A percentile compares a stretch with the other conserved stretches of the same genome.
Evolutionary conservation across 2,329 filamentous ascomycete genomes (phyloP).

Genomic region (Ambrosiella cleistominuta): DNA sequence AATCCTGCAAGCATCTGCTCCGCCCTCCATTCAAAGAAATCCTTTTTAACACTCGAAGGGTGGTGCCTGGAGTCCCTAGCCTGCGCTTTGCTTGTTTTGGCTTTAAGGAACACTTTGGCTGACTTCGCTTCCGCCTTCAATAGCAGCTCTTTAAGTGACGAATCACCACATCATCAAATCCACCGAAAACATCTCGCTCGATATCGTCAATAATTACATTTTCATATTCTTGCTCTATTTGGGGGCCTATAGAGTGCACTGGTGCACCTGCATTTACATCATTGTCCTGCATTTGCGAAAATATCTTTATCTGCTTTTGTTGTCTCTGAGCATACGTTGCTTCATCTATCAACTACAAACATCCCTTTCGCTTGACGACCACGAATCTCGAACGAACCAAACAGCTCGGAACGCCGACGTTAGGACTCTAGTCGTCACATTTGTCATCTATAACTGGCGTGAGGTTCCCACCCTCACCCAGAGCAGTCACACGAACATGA

Average conservation of each 20-base stretch:
- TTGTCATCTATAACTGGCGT: too few species aligned
- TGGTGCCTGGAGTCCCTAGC: neutral
- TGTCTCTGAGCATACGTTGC: neutral
- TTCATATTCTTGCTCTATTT: neutral
- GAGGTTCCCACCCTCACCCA: neutral
- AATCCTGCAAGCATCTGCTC: neutral
- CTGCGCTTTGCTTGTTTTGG: neutral
- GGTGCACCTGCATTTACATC: neutral
- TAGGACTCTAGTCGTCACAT: too few species aligned
- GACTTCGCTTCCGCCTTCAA: neutral
- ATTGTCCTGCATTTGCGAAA: neutral
- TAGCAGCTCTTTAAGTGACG: neutral
- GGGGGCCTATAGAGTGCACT: neutral
- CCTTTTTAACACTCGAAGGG: neutral
- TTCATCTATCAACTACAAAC: too few species aligned
- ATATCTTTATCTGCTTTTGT: neutral
- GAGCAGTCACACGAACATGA: slow-evolving; percentile 24
- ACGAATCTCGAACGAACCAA: too few species aligned
- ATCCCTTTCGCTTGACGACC: too few species aligned
- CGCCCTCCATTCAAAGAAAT: neutral
- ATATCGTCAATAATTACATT: neutral
- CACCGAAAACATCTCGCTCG: neutral
- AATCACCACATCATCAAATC: neutral
- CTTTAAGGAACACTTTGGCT: slow-evolving; percentile 3
- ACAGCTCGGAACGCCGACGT: too few species aligned